phyloP scores from a whole-genome alignment of 192 early-diverging fungal genomes.

The Coemansia sp. region DNA sequence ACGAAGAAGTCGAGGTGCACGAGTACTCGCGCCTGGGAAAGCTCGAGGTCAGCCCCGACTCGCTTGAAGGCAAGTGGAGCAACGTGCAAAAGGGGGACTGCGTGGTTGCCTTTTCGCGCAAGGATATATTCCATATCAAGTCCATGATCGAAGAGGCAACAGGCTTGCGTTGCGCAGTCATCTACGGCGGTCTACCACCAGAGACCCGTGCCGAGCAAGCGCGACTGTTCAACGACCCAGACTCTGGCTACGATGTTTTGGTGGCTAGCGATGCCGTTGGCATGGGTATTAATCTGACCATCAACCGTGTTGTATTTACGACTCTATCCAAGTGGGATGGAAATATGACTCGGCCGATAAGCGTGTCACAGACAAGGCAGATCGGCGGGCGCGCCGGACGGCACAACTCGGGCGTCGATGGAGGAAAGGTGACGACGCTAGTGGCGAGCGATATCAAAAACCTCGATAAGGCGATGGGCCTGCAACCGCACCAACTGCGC shows the following conservation, averaged over 20 bases:
- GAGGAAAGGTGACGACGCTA: slow-evolving; percentile 71
- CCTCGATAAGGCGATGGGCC: slow-evolving; percentile 21
- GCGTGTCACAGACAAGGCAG: slow-evolving; percentile 83
- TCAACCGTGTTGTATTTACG: slow-evolving; percentile 86
- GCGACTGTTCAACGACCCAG: slow-evolving; percentile 82
- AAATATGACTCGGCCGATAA: slow-evolving; percentile 46
- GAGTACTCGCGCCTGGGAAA: slow-evolving; percentile 76
- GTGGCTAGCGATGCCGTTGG: slow-evolving; percentile 96
- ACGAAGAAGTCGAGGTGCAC: slow-evolving; percentile 79
- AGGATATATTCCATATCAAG: slow-evolving; percentile 77
- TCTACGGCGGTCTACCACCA: slow-evolving; percentile 92
- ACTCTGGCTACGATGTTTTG: slow-evolving; percentile 74
- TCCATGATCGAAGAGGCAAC: slow-evolving; percentile 72
- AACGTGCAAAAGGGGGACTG: slow-evolving; percentile 79
- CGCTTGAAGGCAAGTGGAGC: slow-evolving; percentile 57
- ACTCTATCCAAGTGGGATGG: slow-evolving; percentile 82
- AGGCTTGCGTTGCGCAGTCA: slow-evolving; percentile 78
- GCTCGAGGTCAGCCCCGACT: slow-evolving; percentile 56
- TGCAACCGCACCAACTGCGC: slow-evolving; percentile 32
- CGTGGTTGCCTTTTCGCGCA: slow-evolving; percentile 86
- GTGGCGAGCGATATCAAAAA: slow-evolving; percentile 12
- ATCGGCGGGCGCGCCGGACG: slow-evolving; percentile 93
- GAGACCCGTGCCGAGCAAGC: slow-evolving; percentile 90
- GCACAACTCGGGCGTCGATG: slow-evolving; percentile 66
- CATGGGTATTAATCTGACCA: slow-evolving; percentile 97